Evolutionary conservation across 257 asterid species (phyloP), one percentile per base, ranked within the genome.

Genomic region (Nicotiana tomentosiformis): DNA sequence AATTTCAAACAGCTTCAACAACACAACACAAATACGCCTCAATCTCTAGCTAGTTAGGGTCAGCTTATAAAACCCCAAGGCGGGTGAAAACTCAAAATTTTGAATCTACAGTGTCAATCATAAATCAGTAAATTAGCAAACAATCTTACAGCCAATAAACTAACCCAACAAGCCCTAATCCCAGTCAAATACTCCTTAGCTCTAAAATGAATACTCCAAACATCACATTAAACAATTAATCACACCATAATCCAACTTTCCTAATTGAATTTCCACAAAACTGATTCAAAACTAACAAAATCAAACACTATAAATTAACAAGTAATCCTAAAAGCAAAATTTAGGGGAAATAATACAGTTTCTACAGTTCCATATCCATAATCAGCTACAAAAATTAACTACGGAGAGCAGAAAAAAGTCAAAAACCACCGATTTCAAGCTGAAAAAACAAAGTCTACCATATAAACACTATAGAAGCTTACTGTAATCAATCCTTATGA

Each of bases 151-250:
- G 15, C 80, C 62, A 14, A 5, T 49, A 74, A 74, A 30, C 43
- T 74, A 74, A 74, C 26, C 29, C 80, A 74, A 7, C 62, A 26
- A 74, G 26, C 10, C 80, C 80, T 74, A 74, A 49, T 74, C 53
- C 43, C 64, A 26, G 16, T 49, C 60, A 26, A 49, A 49, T 6
- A 7, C 58, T 14, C 58, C 18, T 11, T 11, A 53, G 4, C 5
- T 53, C 18, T 53, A 5, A 53, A 51, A 51, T 1, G 16, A 51
- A 51, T 0, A 4, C 57, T 51, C 14, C 2, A 4, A 14, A 4
- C 80, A 72, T 72, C 43, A 46, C 29, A 49, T 49, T 3, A 70
- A 72, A 72, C 57, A 37, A 49, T 23, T 14, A 65, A 64, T 53
- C 58, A 53, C 58, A 53, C 58, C 5, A 53, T 53, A 53, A 53